A percentile compares a stretch with the other conserved stretches of the same genome.
Evolutionary conservation across 2,329 filamentous ascomycete species (phyloP).

Genomic region (Leptosphaerulina australis): DNA sequence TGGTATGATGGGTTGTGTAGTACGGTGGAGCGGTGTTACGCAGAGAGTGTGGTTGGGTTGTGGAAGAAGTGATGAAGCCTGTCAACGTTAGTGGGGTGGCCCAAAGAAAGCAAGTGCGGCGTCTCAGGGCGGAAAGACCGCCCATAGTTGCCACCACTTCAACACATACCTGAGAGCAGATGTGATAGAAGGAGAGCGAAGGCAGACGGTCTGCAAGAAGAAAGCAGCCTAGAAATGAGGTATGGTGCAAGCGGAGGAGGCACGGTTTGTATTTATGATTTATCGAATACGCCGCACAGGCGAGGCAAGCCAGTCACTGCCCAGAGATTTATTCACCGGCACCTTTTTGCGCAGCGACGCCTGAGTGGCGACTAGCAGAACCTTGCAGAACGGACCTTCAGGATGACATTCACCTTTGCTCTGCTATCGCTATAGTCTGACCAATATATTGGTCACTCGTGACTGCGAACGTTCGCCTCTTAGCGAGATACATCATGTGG

Average conservation of each 20-base stretch:
- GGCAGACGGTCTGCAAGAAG: neutral
- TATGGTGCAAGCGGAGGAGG: slow-evolving; percentile 19
- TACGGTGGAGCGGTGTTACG: slow-evolving; percentile 19
- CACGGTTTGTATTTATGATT: slow-evolving; percentile 32
- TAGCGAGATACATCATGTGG: slow-evolving; percentile 17
- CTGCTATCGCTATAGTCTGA: slow-evolving; percentile 18
- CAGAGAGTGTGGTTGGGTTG: slow-evolving; percentile 37
- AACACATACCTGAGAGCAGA: slow-evolving; percentile 13
- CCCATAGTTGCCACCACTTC: slow-evolving; percentile 19
- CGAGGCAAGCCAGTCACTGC: slow-evolving; percentile 32
- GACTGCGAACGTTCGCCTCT: slow-evolving; percentile 10
- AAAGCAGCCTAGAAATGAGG: neutral
- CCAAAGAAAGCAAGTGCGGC: slow-evolving; percentile 43
- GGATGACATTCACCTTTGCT: slow-evolving; percentile 30
- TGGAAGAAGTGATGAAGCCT: slow-evolving; percentile 38
- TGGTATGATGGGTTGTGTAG: slow-evolving; percentile 29
- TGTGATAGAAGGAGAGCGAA: slow-evolving; percentile 12
- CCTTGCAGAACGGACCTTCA: slow-evolving; percentile 28
- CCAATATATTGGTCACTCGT: slow-evolving; percentile 24
- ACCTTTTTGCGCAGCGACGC: slow-evolving; percentile 27
- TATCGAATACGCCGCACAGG: slow-evolving; percentile 27
- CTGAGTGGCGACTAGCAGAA: slow-evolving; percentile 43
- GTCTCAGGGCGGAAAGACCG: slow-evolving; percentile 44
- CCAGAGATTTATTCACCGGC: slow-evolving; percentile 41
- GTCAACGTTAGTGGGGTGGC: slow-evolving; percentile 40